phyloP scores from a whole-genome alignment of 345 rosid genomes.

The Kernera saxatilis region DNA sequence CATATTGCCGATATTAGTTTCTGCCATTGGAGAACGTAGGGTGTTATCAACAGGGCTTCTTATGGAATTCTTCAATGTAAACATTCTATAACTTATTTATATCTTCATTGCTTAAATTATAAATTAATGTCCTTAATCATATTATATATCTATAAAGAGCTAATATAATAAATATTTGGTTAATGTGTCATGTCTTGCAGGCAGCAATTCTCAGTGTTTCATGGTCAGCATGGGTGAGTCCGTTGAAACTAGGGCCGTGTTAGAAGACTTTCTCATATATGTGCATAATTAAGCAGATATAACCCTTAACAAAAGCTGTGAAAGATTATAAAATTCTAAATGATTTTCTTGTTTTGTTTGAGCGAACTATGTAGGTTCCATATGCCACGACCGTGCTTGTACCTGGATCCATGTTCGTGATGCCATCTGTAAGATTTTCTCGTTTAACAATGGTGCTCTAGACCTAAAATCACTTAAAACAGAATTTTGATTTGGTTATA shows the following conservation, averaged over 20 bases:
- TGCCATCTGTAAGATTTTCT: constrained; percentile 55
- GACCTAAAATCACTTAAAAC: background rate
- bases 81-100: background rate
- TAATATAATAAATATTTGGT: background rate
- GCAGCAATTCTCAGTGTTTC: constrained; percentile 51
- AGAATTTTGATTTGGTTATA: background rate
- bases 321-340: background rate
- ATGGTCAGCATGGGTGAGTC: constrained; percentile 73
- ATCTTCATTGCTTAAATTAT: background rate
- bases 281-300: background rate
- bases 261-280: background rate
- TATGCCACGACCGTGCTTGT: constrained; percentile 42
- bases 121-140: background rate
- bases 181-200: constrained; percentile 40
- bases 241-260: background rate
- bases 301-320: background rate
- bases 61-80: constrained; percentile 35
- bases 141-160: background rate
- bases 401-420: constrained; percentile 32
- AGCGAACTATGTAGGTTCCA: constrained; percentile 52
- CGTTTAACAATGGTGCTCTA: background rate
- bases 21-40: constrained; percentile 51
- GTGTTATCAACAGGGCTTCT: constrained; percentile 67
- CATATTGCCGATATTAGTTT: constrained; percentile 53
- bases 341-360: background rate